Evolutionary conservation across 768 basidiomycete genomes (phyloP).

Genomic region (Leccinum truebloodii): DNA sequence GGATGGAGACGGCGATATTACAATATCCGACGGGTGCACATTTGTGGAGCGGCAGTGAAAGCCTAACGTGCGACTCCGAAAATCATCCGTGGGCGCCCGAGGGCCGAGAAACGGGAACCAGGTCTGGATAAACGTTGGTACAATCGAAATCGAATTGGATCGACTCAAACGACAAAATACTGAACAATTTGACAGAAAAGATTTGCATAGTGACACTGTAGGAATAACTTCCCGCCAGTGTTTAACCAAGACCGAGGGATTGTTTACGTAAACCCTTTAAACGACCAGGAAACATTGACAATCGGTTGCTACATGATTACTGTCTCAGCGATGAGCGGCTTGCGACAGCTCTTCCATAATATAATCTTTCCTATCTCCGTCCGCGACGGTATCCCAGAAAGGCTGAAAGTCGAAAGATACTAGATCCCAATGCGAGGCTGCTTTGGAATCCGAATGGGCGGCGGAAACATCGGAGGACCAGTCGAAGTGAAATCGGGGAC

Average conservation of each 20-base stretch:
- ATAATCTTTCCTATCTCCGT: slow-evolving; percentile 26
- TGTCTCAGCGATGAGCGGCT: slow-evolving; percentile 27
- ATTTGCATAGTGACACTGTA: slow-evolving; percentile 9
- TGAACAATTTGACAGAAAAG: neutral
- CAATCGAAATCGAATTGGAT: slow-evolving; percentile 5
- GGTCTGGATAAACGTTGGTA: neutral
- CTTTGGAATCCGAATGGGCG: slow-evolving; percentile 19
- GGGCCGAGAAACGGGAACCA: neutral
- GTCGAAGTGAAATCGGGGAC: slow-evolving; percentile 57
- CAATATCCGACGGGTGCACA: neutral
- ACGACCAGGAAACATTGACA: neutral
- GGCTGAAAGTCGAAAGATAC: slow-evolving; percentile 25
- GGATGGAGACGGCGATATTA: slow-evolving; percentile 3
- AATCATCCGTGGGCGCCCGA: neutral
- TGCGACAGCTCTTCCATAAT: slow-evolving; percentile 35
- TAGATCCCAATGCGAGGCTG: slow-evolving; percentile 22
- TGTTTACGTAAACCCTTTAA: neutral
- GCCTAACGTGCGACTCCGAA: neutral
- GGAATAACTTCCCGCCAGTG: slow-evolving; percentile 1
- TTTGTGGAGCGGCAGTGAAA: neutral
- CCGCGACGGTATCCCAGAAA: slow-evolving; percentile 22
- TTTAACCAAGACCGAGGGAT: neutral
- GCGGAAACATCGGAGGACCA: slow-evolving; percentile 14
- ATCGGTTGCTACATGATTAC: neutral
- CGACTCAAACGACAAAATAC: slow-evolving; percentile 9